Evolutionary conservation across 1,284 basidiomycete species (phyloP), one percentile per base, ranked within the genome.

Genomic region (Porodaedalea pini): DNA sequence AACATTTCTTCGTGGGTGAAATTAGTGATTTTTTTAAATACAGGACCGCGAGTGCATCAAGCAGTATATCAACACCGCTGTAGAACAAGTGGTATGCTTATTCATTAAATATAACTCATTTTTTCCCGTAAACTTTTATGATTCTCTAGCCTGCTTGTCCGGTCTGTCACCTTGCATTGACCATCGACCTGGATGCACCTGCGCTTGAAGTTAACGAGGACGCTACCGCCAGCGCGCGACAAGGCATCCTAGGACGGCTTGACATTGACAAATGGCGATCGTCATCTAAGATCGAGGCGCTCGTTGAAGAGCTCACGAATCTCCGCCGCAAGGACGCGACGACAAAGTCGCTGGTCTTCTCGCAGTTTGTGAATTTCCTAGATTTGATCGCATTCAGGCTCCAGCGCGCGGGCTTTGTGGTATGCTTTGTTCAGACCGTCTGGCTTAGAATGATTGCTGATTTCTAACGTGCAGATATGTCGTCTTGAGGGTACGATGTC

Each of bases 401-500:
- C 58, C 94, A 98, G 70, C 86, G 86, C 57, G 92, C 94, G 41
- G 96, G 96, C 0, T 95, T 96, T 68, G 83, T 76, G 66, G 92
- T 92, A 60, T 62, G 83, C n/a, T n/a, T n/a, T 74, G 23, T 44
- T 44, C 25, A 34, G 57, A 6, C 51, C 45, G 4, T 29, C 19
- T 34, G 40, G 3, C 13, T 15, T 41, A n/a, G 23, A 17, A 37
- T 54, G 29, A 61, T 19, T 44, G 36, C 43, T 61, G 32, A 50
- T 19, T 41, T 54, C 13, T 40, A 57, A 53, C n/a, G 17, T 48
- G n/a, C 68, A 95, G 86, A 85, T 97, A 57, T 98, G 94, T 68
- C 88, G 97, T 39, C 76, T 99, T 45, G 94, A 98, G 71, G 97
- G 97, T 52, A 93, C 91, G 19, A 99, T 99, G 96, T 90, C 88